These are phyloP conservation scores for Nematocida ausubeli DNA, from an alignment of 371 early-diverging fungal genomes.

Conservation along the genomic window DNA sequence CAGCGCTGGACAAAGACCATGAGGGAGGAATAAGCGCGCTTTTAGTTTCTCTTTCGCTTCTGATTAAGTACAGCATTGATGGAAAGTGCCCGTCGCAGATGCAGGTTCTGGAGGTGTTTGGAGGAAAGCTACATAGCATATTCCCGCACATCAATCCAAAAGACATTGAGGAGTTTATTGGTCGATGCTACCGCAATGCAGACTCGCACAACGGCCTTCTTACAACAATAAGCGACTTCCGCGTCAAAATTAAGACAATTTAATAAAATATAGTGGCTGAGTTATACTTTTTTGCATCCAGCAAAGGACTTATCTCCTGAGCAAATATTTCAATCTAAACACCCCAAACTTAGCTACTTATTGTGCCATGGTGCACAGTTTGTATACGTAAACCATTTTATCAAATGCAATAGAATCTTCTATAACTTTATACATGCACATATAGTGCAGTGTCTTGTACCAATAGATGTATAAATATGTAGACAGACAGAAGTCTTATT, in stretches of 20 bases:
- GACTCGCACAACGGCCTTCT: conserved; percentile 33
- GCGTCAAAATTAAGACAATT: conserved; percentile 40
- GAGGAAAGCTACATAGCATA: conserved; percentile 24
- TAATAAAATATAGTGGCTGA: conserved; percentile 4
- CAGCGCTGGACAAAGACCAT: conserved; percentile 49
- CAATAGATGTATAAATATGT: no score
- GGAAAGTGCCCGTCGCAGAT: conserved; percentile 27
- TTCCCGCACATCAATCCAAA: conserved; percentile 33
- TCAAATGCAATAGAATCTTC: no score
- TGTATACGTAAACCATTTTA: no score
- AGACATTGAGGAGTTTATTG: conserved; percentile 45
- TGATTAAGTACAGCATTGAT: conserved; percentile 38
- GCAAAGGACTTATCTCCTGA: not conserved
- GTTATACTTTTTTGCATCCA: no score
- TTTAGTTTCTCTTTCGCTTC: not conserved
- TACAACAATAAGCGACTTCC: conserved; percentile 39
- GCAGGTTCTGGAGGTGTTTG: conserved; percentile 31
- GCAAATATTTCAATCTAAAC: not conserved
- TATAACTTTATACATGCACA: no score
- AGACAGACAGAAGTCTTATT: no score
- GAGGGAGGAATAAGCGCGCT: conserved; percentile 36
- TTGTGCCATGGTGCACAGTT: no score
- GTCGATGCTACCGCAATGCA: conserved; percentile 7
- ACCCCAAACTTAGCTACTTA: no score
- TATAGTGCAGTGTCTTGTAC: no score